Evolutionary conservation across 192 early-diverging fungal species (phyloP).

Genomic region (Haplosporangium gracile): DNA sequence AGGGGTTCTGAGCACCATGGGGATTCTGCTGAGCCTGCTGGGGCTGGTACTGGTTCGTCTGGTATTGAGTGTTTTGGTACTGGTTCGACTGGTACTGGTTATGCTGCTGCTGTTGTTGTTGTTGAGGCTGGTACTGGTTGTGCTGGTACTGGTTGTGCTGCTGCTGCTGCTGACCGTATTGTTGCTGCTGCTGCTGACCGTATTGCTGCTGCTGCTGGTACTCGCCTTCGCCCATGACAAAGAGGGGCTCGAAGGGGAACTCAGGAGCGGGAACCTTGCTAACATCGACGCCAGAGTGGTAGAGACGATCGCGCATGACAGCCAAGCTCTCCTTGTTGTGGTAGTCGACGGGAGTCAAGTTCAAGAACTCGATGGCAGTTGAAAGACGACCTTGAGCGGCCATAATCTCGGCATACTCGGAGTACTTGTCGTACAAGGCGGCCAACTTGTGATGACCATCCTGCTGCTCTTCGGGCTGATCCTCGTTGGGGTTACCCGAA

Average conservation of each 20-base stretch:
- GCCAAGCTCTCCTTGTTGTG: conserved; percentile 65
- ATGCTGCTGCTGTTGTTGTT: conserved; percentile 36
- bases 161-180: too few species aligned
- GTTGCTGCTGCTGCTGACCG: conserved; percentile 41
- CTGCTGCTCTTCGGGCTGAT: conserved; percentile 52
- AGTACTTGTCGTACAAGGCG: conserved; percentile 85
- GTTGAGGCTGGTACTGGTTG: conserved; percentile 31
- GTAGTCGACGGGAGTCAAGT: conserved; percentile 80
- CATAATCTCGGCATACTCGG: conserved; percentile 87
- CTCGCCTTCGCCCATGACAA: conserved; percentile 64
- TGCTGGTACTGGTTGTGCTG: conserved; percentile 13
- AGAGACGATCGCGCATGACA: conserved; percentile 82
- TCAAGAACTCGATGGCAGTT: conserved; percentile 83
- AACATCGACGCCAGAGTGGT: conserved; percentile 63
- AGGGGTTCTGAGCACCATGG: conserved; percentile 28
- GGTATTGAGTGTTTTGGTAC: conserved; percentile 30
- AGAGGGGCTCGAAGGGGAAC: conserved; percentile 76
- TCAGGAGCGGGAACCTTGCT: conserved; percentile 59
- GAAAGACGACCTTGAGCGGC: conserved; percentile 82
- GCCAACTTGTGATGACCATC: conserved; percentile 65
- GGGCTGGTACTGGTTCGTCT: conserved; percentile 25
- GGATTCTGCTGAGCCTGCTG: conserved; percentile 16
- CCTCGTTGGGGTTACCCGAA: conserved; percentile 57
- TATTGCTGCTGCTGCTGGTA: conserved; percentile 38
- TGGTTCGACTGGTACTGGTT: conserved; percentile 52